A percentile compares a stretch with the other conserved stretches of the same genome.
These are phyloP conservation scores for Rhodotorula sp. DNA, from an alignment of 1,284 basidiomycete genomes.

Conservation along the genomic window DNA sequence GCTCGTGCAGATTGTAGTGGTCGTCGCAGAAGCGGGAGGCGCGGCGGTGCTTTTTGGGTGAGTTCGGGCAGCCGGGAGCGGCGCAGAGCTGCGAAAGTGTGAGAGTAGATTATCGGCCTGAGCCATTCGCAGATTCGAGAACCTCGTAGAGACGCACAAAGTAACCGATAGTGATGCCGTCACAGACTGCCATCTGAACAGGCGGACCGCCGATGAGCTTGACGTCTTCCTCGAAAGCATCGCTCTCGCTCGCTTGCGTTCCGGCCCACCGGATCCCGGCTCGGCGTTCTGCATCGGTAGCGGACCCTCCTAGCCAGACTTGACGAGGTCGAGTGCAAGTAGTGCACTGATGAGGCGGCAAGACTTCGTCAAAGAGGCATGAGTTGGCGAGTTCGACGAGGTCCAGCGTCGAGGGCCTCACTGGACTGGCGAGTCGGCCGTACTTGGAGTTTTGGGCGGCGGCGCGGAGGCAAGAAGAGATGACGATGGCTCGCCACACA, in stretches of 20 bases:
- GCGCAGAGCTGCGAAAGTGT: slow-evolving; percentile 18
- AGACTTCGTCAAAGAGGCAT: slow-evolving; percentile 2
- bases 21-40: slow-evolving; percentile 14
- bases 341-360: slow-evolving; percentile 8
- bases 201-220: background rate
- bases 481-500: slow-evolving; percentile 21
- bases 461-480: slow-evolving; percentile 3
- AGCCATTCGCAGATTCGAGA: no score
- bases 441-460: background rate
- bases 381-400: slow-evolving; percentile 24
- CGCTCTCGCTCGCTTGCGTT: background rate
- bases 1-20: slow-evolving; percentile 1
- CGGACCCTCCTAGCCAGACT: background rate
- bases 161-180: slow-evolving; percentile 30
- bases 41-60: slow-evolving; percentile 11
- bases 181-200: slow-evolving; percentile 29
- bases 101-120: no score
- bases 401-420: slow-evolving; percentile 1
- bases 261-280: slow-evolving; percentile 13
- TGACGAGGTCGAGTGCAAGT: slow-evolving; percentile 8
- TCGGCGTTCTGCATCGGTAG: slow-evolving; percentile 2
- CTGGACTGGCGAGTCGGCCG: background rate
- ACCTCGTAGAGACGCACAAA: slow-evolving; percentile 1
- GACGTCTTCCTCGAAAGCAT: slow-evolving; percentile 9
- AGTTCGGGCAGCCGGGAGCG: slow-evolving; percentile 16